Evolutionary conservation across 1,284 basidiomycete genomes (phyloP), one percentile per base, ranked within the genome.

Genomic region (Apiotrichum gracile): DNA sequence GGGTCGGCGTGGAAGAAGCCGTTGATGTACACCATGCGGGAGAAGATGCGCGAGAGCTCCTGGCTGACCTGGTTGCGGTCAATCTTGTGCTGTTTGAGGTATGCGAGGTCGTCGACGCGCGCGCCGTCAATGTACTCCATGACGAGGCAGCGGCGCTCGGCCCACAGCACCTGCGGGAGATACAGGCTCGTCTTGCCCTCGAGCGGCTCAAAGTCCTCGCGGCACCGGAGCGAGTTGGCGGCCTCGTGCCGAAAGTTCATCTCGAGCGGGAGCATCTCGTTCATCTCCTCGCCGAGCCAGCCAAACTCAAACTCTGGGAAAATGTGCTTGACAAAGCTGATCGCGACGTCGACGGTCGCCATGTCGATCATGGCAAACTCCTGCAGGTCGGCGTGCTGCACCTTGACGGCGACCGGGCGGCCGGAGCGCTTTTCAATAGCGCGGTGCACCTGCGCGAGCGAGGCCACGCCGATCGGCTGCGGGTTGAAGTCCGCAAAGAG

Each of bases 21-120:
- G 70, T 97, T 90, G 37, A 97, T 73, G 68, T 97, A 97, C 21
- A 98, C 90, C 96, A 98, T 98, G 67, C 85, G 86, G 45, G 85
- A 87, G 68, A 97, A 97, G 27, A 73, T 73, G 57, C 85, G 78
- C 6, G 86, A 83, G n/a, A 94, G 78, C 73, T 97, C 92, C 58
- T 96, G 78, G 3, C 90, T 86, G 39, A 97, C 92, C 68, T 87
- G 86, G 67, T 97, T 99, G 50, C 94, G 81, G 74, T 99, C 91
- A 63, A 99, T 97, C 49, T 84, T 79, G 62, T 91, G 81, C 41
- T 84, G 76, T 33, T 87, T 85, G 9, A 99, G 80, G 70, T 90
- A 99, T 49, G 80, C 80, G 50, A 97, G 75, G 73, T 97, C 87
- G 69, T 98, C 94, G 4, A 94, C 86, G 16, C 96, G 81, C 2